Base-by-base conservation (phyloP, 352 stramenopile species). In the Thraustotheca clavata region DNA sequence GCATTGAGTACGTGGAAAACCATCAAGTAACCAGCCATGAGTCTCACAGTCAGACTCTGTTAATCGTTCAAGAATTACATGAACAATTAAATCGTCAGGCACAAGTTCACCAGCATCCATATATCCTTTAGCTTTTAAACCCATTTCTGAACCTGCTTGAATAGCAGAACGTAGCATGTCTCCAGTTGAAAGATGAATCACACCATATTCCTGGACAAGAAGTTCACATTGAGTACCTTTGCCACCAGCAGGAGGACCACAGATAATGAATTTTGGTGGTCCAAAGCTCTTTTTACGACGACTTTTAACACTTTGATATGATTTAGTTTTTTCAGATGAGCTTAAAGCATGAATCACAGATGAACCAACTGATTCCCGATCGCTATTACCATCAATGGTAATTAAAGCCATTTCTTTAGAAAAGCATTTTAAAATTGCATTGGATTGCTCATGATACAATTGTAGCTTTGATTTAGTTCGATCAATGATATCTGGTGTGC, bases 171-270 rank as follows among this genome's bases (percentile, higher is more conserved):
- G 80, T 16, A 98, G 75, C 68, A 98, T 95, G 62, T 98, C 89
- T 6, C 94, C 93, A 5, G 91, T 95, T 18, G 83, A 95, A 9
- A 98, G 69, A 69, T 98, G 89, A 7, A 98, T 82, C 3, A 98
- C 77, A 31, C 82, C 87, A 67, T 96, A 97, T 59, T 89, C 77
- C 22, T 87, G 70, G 3, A 82, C 83, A 18, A 98, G 83, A 1
- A 81, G 67, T 62, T 94, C 86, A 67, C 95, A 98, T 67, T 99
- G 96, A 1, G 94, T 99, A 31, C 92, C 88, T 63, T 98, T 98
- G n/a, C 96, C 95, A 12, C 80, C 80, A 0, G 91, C 95, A 0
- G 94, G 95, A 4, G 94, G 92, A 4, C 96, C 96, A 8, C 88
- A 80, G 5, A 97, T 76, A 16, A 98, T 83, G 32, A 97, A 84